These are phyloP conservation scores for Castanea sativa DNA, from an alignment of 306 rosid species.

Conservation along the genomic window DNA sequence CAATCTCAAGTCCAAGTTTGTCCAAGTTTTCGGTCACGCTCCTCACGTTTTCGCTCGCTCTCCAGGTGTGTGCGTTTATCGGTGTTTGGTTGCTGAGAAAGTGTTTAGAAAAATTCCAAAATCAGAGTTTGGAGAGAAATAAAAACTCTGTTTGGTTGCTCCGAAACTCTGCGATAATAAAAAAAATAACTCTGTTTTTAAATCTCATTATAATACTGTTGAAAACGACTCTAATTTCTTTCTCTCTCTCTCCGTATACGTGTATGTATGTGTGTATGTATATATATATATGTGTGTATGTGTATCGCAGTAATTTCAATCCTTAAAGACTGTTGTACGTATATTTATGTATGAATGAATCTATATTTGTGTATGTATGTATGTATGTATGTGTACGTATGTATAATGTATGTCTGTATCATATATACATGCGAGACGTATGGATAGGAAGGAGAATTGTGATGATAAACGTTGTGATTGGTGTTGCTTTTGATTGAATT, in stretches of 20 bases:
- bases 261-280: neutral
- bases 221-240: neutral
- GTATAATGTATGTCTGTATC: neutral
- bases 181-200: neutral
- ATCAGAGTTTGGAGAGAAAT: neutral
- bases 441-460: neutral
- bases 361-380: neutral
- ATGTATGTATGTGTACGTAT: neutral
- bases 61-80: slow-evolving; percentile 48
- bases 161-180: neutral
- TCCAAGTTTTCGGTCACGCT: slow-evolving; percentile 46
- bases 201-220: neutral
- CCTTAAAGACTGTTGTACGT: neutral
- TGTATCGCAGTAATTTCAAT: too few species aligned
- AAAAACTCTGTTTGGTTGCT: too few species aligned
- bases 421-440: neutral
- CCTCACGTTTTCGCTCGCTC: slow-evolving; percentile 88
- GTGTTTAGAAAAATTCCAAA: neutral
- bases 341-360: neutral
- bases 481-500: neutral
- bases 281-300: neutral
- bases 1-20: slow-evolving; percentile 56
- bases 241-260: neutral
- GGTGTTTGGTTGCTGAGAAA: neutral
- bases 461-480: neutral